phyloP scores from a whole-genome alignment of 1,284 basidiomycete species.

The Melampsora americana region DNA sequence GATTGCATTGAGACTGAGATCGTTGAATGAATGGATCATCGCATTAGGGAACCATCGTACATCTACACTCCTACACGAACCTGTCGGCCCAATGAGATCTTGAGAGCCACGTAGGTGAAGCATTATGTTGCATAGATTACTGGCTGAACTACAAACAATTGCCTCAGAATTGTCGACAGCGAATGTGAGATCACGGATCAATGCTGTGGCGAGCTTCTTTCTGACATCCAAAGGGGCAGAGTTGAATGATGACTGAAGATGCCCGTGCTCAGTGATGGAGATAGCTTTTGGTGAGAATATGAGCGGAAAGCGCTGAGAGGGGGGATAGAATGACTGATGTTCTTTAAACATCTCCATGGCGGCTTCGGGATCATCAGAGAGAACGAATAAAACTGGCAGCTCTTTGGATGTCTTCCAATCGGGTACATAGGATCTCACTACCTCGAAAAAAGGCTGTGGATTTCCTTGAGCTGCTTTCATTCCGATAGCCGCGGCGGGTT shows the following conservation, averaged over 20 bases:
- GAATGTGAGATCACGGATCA: background rate
- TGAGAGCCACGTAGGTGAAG: background rate
- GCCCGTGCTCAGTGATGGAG: background rate
- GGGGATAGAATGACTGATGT: background rate
- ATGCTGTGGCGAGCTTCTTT: background rate
- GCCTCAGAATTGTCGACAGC: too few relatives aligned
- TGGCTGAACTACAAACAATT: background rate
- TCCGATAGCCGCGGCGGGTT: background rate
- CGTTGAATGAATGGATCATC: background rate
- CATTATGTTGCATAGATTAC: background rate
- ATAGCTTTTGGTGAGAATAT: background rate
- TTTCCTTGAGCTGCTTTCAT: background rate
- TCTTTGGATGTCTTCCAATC: too few relatives aligned
- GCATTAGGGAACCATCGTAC: background rate
- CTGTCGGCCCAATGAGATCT: background rate
- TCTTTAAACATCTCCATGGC: background rate
- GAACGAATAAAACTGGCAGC: background rate
- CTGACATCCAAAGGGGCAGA: background rate
- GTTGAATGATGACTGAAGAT: background rate
- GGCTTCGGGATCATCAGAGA: background rate
- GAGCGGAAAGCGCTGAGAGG: background rate
- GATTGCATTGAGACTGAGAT: background rate
- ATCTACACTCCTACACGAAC: background rate
- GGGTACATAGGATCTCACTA: background rate
- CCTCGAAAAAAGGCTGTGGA: background rate